Base-by-base conservation (phyloP, 345 rosid species). In the Xanthoceras sorbifolium region DNA sequence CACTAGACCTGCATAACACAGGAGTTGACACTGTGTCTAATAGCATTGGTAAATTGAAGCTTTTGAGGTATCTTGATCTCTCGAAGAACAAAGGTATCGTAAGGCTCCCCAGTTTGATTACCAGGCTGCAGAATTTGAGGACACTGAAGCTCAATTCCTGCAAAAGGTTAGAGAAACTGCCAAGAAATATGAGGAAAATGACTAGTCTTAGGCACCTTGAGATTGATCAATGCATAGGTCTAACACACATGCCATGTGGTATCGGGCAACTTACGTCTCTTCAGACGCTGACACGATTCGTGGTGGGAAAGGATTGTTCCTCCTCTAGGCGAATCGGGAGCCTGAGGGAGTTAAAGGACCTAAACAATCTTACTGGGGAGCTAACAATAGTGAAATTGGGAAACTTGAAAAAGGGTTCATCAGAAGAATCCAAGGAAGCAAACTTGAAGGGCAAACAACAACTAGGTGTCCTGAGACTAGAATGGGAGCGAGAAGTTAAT, bases 61-160 rank as follows among this genome's bases (percentile, higher is more conserved):
- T 74, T 71, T 60, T 77, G 26, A 76, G 76, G 50, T 76, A 69
- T 63, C 77, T 84, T 0, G 62, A 74, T 74, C 71, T 80, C 9
- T 66, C 68, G 2, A 5, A 10, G 9, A 70, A 60, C 46, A 1
- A 28, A 6, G 11, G 4, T 0, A 60, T 77, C 6, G 23, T 6
- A 32, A 28, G 3, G 46, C 82, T 74, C 2, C 79, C 85, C 2
- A 38, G 20, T 17, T 66, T 31, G 3, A 50, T 84, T 15, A 64
- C 31, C 52, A 71, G 72, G 36, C 32, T 84, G 54, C 74, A 59
- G 7, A 78, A 55, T 38, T 69, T 81, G 75, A 78, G 54, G 7
- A 46, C 44, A 3, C 65, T 81, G 9, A 36, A 38, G 20, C 84
- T 81, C 26, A 7, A 5, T 15, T 9, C 7, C 1, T 80, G 82